Evolutionary conservation across 768 basidiomycete genomes (phyloP), one percentile per base, ranked within the genome.

Genomic region (Tulasnella sp.): DNA sequence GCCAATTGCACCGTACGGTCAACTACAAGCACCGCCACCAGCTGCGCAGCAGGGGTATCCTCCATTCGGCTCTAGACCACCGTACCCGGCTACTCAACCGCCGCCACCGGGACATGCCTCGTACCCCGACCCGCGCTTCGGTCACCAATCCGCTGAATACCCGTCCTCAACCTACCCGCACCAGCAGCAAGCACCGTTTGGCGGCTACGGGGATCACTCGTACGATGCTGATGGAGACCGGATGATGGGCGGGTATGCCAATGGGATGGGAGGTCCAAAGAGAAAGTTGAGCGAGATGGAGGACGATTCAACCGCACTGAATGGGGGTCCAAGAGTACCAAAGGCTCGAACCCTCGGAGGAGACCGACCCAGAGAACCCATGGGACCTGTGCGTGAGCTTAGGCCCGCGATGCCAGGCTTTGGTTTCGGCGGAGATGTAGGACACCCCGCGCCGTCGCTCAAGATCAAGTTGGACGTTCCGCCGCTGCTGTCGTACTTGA

Each of bases 321-420:
- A 42, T 38, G 73, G 52, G 9, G 37, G 64, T 67, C 14, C 17
- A 7, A 79, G 81, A 17, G 77, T 76, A 19, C 81, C 79, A 37
- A 85, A 83, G 79, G 79, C 85, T 17, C 83, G 88, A 72, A 94
- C 93, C 19, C 83, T 94, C 34, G 93, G 93, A 37, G 92, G 92
- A 0, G 91, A 90, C 79, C 84, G 88, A 37, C 81, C 85, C 71
- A 83, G 90, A 80, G 88, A 87, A 40, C 79, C 82, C 76, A 83
- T 88, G 36, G 69, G 67, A 14, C 77, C 85, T 22, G 84, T 89
- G 17, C 88, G 87, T 79, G 89, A 92, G 81, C 86, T 96, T 7
- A 70, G 82, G 38, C 78, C 72, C 9, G 42, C 64, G 31, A n/a
- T 38, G 52, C 34, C 36, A 42, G 64, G 79, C 68, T 34, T 45